Conservation (phyloP, 2,329 filamentous ascomycete species). For the Sclerotinia subarctica region DNA sequence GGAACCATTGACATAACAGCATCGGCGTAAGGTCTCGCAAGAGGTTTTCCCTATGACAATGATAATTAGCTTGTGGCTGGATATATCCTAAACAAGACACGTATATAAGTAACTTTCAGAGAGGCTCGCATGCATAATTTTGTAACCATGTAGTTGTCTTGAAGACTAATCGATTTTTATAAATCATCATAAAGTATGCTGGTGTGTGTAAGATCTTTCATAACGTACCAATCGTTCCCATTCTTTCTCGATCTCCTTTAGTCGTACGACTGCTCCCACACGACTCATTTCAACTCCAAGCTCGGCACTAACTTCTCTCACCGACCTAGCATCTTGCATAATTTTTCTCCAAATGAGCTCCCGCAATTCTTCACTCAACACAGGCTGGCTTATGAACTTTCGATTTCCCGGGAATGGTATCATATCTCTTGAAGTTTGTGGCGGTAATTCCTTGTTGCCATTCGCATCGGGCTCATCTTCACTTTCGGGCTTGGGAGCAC, state of each 20-base stretch:
- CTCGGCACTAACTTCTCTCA: constrained; percentile 61
- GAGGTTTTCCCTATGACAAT: constrained; percentile 62
- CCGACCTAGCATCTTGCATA: constrained; percentile 52
- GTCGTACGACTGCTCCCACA: constrained; percentile 65
- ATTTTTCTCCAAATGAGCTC: constrained; percentile 62
- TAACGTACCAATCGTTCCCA: constrained; percentile 61
- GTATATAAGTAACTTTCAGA: constrained; percentile 52
- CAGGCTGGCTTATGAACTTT: constrained; percentile 56
- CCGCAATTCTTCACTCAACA: constrained; percentile 62
- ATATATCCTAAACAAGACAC: constrained; percentile 20
- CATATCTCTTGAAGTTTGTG: constrained; percentile 29
- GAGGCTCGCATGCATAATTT: constrained; percentile 70
- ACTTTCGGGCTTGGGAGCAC: constrained; percentile 9
- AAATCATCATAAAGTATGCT: constrained; percentile 59
- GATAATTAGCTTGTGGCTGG: constrained; percentile 26
- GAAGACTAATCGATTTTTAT: constrained; percentile 97
- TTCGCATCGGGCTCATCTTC: constrained; percentile 9
- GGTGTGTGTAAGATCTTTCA: constrained; percentile 28
- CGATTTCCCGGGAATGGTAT: constrained; percentile 61
- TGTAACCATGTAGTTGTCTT: constrained; percentile 95
- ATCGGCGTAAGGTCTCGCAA: constrained; percentile 73
- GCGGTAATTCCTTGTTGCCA: constrained; percentile 27
- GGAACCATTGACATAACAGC: constrained; percentile 81
- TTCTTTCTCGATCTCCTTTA: constrained; percentile 66
- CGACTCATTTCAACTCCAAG: constrained; percentile 65